phyloP scores from a whole-genome alignment of 2,329 filamentous ascomycete species.

The Didymella keratinophila region DNA sequence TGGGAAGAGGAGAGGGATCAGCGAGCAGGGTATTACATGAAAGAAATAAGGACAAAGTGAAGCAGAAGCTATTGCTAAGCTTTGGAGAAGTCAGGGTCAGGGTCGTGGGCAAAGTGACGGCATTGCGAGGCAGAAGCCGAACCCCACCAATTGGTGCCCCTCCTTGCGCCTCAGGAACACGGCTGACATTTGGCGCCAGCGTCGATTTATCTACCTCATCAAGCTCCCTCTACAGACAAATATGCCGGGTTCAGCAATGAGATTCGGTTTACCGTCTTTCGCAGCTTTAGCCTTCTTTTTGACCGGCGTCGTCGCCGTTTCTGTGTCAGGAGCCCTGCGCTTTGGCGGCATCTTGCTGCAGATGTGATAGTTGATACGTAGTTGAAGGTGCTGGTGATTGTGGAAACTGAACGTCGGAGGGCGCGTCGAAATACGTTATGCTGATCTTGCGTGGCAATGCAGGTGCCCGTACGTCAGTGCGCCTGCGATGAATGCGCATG shows the following conservation, averaged over 20 bases:
- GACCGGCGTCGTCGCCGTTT: not conserved
- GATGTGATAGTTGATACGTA: not conserved
- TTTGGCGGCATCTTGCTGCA: slow-evolving; percentile 9
- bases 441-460: not conserved
- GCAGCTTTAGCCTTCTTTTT: slow-evolving; percentile 9
- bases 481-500: slow-evolving; percentile 6
- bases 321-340: slow-evolving; percentile 7
- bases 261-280: slow-evolving; percentile 3
- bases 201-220: not conserved
- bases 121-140: slow-evolving; percentile 31
- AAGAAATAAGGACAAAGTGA: not conserved
- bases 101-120: slow-evolving; percentile 29
- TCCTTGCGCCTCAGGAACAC: slow-evolving; percentile 7
- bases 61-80: slow-evolving; percentile 12
- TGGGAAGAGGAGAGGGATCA: not conserved
- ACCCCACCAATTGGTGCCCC: slow-evolving; percentile 26
- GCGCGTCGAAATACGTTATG: not conserved
- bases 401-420: not conserved
- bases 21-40: not conserved
- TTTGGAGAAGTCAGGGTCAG: slow-evolving; percentile 6
- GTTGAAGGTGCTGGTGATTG: not conserved
- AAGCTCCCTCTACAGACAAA: not conserved
- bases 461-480: slow-evolving; percentile 1
- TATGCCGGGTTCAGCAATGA: no score
- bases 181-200: slow-evolving; percentile 11